Percentiles rank a stretch among this genome's conserved stretches.
Conservation (phyloP, 371 early-diverging fungal genomes). For the Choanephora cucurbitarum region DNA sequence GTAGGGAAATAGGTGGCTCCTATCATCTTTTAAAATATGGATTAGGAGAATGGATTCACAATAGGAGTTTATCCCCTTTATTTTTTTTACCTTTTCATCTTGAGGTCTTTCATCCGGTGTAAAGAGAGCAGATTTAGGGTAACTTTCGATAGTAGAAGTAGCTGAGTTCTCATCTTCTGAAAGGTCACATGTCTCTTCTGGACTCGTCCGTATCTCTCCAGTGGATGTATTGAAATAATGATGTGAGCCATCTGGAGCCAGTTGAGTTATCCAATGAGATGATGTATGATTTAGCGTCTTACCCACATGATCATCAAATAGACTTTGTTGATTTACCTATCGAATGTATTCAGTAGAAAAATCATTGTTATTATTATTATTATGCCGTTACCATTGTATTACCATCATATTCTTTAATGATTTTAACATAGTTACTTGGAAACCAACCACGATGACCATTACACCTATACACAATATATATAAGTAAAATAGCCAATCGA, state of each 20-base stretch:
- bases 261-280: slow-evolving; percentile 46
- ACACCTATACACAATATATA: slow-evolving; percentile 18
- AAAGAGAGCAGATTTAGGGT: slow-evolving; percentile 6
- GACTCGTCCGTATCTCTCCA: slow-evolving; percentile 54
- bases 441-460: slow-evolving; percentile 77
- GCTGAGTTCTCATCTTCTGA: slow-evolving; percentile 13
- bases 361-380: too few species aligned
- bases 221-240: slow-evolving; percentile 49
- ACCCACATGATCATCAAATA: slow-evolving; percentile 23
- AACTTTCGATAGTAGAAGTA: slow-evolving; percentile 20
- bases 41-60: too few species aligned
- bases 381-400: slow-evolving; percentile 24
- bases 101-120: not conserved
- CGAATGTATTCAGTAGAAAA: too few species aligned
- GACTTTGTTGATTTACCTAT: not conserved
- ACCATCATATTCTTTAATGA: slow-evolving; percentile 42
- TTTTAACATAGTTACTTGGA: slow-evolving; percentile 78
- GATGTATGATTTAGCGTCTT: slow-evolving; percentile 24
- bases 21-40: too few species aligned
- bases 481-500: not conserved
- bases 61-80: not conserved
- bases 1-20: too few species aligned
- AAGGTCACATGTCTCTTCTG: slow-evolving; percentile 14
- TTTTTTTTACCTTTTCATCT: slow-evolving; percentile 6
- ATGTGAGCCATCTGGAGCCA: slow-evolving; percentile 48